Conservation (phyloP, 2,329 filamentous ascomycete genomes). For the Exophiala xenobiotica region DNA sequence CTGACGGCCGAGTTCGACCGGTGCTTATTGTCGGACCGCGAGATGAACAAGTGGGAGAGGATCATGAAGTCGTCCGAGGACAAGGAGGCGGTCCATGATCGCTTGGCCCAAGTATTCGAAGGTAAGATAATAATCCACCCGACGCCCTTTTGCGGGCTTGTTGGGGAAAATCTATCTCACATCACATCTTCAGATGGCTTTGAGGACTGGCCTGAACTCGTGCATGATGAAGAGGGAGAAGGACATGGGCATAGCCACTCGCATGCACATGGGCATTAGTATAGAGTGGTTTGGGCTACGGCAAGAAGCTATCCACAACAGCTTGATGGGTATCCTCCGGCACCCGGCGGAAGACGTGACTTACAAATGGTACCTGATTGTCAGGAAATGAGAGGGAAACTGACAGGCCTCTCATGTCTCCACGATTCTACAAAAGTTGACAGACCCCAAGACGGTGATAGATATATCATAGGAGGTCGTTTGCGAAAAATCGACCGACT, state of each 20-base stretch:
- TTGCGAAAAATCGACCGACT: too few relatives aligned
- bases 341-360: too few relatives aligned
- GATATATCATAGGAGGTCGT: too few relatives aligned
- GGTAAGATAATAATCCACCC: conserved; percentile 9
- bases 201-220: conserved; percentile 52
- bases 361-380: too few relatives aligned
- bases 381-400: too few relatives aligned
- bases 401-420: too few relatives aligned
- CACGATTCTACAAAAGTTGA: too few relatives aligned
- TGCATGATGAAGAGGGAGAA: conserved; percentile 13
- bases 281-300: too few relatives aligned
- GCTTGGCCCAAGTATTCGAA: conserved; percentile 54
- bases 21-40: conserved; percentile 62
- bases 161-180: not conserved
- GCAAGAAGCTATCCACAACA: too few relatives aligned
- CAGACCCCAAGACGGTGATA: too few relatives aligned
- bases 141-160: not conserved
- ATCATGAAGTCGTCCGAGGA: conserved; percentile 50
- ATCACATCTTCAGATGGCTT: conserved; percentile 49
- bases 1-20: conserved; percentile 57
- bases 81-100: conserved; percentile 46
- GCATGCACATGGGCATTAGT: not conserved
- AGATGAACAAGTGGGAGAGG: conserved; percentile 56
- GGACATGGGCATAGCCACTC: not conserved
- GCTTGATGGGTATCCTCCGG: too few relatives aligned